Conservation (phyloP, 352 stramenopile genomes). For the Phytopythium delawarense region DNA sequence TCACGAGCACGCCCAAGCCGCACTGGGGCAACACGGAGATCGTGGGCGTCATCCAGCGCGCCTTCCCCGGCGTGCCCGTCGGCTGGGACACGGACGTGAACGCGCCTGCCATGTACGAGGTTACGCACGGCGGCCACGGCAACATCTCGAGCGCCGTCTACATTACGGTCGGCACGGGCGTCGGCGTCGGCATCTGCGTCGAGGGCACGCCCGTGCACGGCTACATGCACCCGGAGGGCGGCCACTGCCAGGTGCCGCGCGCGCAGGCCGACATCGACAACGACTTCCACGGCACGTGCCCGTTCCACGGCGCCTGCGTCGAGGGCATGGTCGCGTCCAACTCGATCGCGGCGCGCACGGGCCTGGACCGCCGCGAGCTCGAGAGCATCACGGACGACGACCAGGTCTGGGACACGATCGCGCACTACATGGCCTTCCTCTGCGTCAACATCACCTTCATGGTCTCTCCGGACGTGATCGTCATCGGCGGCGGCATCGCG, state of each 20-base stretch:
- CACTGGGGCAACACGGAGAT: conserved; percentile 88
- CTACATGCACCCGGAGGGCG: conserved; percentile 94
- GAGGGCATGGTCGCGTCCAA: conserved; percentile 91
- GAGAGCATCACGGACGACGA: conserved; percentile 82
- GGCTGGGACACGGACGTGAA: conserved; percentile 98
- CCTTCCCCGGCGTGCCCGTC: conserved; percentile 70
- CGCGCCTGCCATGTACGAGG: conserved; percentile 94
- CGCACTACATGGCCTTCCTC: conserved; percentile 94
- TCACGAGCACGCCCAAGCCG: conserved; percentile 94
- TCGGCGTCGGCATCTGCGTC: conserved; percentile 94
- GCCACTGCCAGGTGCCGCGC: conserved; percentile 72
- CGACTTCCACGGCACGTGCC: conserved; percentile 76
- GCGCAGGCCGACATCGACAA: conserved; percentile 74
- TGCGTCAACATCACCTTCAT: conserved; percentile 93
- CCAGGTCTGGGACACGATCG: conserved; percentile 91
- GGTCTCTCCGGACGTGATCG: conserved; percentile 93
- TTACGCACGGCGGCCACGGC: conserved; percentile 73
- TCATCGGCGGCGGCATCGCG: conserved; percentile 94
- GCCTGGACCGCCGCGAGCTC: conserved; percentile 65
- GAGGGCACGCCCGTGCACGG: conserved; percentile 91
- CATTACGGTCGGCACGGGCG: conserved; percentile 95
- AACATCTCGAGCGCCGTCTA: conserved; percentile 86
- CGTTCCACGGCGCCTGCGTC: conserved; percentile 90
- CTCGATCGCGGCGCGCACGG: conserved; percentile 86
- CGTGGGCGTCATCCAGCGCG: conserved; percentile 66